Evolutionary conservation across 2,329 filamentous ascomycete species (phyloP).

Genomic region (Furcasterigmium furcatum): DNA sequence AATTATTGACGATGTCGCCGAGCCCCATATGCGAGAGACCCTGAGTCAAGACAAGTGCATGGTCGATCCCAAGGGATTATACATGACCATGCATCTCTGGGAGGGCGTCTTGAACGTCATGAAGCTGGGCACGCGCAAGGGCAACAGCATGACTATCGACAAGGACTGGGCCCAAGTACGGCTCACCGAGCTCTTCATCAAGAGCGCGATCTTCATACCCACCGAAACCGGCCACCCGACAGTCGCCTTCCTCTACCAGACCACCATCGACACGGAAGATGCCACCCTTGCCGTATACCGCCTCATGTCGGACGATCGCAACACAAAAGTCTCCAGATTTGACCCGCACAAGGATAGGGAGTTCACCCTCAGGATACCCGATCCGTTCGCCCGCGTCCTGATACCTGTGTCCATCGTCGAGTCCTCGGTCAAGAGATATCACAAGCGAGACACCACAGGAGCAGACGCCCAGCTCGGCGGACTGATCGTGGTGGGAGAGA

Average conservation of each 20-base stretch:
- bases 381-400: conserved; percentile 55
- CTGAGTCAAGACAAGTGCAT: conserved; percentile 81
- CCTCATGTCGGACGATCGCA: conserved; percentile 55
- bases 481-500: conserved; percentile 74
- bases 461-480: conserved; percentile 63
- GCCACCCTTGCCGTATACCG: conserved; percentile 57
- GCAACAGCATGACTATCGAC: conserved; percentile 38
- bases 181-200: conserved; percentile 58
- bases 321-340: conserved; percentile 50
- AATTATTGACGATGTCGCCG: conserved; percentile 48
- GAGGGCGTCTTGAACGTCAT: conserved; percentile 56
- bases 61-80: conserved; percentile 73
- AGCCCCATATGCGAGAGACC: conserved; percentile 67
- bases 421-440: conserved; percentile 56
- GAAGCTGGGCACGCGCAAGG: conserved; percentile 44
- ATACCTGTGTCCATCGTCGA: conserved; percentile 58
- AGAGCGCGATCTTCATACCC: conserved; percentile 53
- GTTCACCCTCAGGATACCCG: conserved; percentile 48
- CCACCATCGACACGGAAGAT: conserved; percentile 46
- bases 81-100: conserved; percentile 57
- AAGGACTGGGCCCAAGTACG: conserved; percentile 50
- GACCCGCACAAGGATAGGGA: conserved; percentile 53
- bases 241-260: conserved; percentile 57
- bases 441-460: conserved; percentile 50
- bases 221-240: conserved; percentile 56